Evolutionary conservation across 352 stramenopile species (phyloP), one percentile per base, ranked within the genome.

Genomic region (Phytopythium vexans): DNA sequence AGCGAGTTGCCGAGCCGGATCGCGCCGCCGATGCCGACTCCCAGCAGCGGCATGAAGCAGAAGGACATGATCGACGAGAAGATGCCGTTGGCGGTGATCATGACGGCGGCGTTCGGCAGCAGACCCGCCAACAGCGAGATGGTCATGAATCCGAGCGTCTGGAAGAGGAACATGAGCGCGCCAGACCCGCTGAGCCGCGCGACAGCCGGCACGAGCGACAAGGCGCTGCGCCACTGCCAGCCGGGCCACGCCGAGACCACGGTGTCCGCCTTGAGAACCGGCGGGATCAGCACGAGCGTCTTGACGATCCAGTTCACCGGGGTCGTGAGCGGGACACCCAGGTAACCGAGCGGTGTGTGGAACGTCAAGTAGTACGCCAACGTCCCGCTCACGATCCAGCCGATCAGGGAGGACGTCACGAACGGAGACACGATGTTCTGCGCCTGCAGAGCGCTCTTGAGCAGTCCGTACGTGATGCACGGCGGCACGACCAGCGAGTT

Each of bases 401-500:
- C 55, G 11, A 68, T 32, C 8, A 66, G 9, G 5, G 66, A 68
- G 1, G 56, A 47, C 11, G 57, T 41, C 3, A 70, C 56, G 15
- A 78, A 73, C 16, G 73, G 70, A 9, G 54, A 42, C 6, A 74
- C 66, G 16, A 78, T 68, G 56, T 78, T 74, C 44, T 84, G 73
- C 4, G 70, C 67, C 54, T 81, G 67, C n/a, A 84, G 56, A 2
- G 61, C 64, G 49, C 70, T 72, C 21, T 69, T 68, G 10, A 69
- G 40, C 11, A 77, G 50, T 0, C 58, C 52, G 61, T 66, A 78
- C 21, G 70, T 10, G 40, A 81, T 56, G 4, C 46, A 48, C 15
- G 73, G 66, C 4, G 62, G 62, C 21, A 72, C 15, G 12, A 58
- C 54, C 1, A 58, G 47, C 34, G 68, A 35, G 21, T 55, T 64